phyloP scores from a whole-genome alignment of 2,329 filamentous ascomycete genomes.

The Proliferodiscus dingleyae region DNA sequence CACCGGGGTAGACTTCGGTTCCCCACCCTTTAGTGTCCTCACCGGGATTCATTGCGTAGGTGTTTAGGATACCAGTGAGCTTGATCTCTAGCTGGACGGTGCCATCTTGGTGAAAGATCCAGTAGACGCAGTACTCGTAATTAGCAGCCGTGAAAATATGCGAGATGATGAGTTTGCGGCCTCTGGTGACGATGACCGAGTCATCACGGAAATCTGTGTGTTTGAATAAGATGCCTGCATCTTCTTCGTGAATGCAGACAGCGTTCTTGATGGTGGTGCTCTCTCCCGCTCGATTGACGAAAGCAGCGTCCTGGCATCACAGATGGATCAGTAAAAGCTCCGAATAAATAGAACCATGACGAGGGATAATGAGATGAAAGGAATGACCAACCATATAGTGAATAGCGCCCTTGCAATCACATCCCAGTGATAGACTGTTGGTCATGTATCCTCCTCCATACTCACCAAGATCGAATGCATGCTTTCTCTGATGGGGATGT shows the following conservation, averaged over 20 bases:
- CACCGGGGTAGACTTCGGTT: conserved; percentile 81
- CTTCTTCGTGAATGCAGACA: conserved; percentile 93
- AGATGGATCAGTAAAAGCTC: background rate
- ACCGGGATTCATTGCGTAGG: conserved; percentile 72
- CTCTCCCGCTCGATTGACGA: conserved; percentile 73
- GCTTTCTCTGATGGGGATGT: conserved; percentile 74
- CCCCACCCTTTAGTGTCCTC: conserved; percentile 86
- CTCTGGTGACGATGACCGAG: conserved; percentile 78
- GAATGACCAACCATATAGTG: conserved; percentile 63
- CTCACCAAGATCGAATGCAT: conserved; percentile 76
- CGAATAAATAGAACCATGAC: no score
- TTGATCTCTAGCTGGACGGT: conserved; percentile 90
- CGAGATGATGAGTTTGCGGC: conserved; percentile 78
- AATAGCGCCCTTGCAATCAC: conserved; percentile 85
- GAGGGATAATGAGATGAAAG: background rate
- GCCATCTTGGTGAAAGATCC: conserved; percentile 89
- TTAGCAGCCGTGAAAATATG: conserved; percentile 95
- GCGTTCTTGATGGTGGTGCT: conserved; percentile 84
- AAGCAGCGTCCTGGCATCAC: conserved; percentile 54
- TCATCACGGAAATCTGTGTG: conserved; percentile 92
- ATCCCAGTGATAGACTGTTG: conserved; percentile 70
- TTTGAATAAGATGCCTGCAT: conserved; percentile 88
- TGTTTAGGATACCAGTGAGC: conserved; percentile 89
- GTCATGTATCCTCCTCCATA: conserved; percentile 82
- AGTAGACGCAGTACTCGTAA: conserved; percentile 87